Base-by-base conservation (phyloP, 2,329 filamentous ascomycete species). In the Nigrospora osmanthi region DNA sequence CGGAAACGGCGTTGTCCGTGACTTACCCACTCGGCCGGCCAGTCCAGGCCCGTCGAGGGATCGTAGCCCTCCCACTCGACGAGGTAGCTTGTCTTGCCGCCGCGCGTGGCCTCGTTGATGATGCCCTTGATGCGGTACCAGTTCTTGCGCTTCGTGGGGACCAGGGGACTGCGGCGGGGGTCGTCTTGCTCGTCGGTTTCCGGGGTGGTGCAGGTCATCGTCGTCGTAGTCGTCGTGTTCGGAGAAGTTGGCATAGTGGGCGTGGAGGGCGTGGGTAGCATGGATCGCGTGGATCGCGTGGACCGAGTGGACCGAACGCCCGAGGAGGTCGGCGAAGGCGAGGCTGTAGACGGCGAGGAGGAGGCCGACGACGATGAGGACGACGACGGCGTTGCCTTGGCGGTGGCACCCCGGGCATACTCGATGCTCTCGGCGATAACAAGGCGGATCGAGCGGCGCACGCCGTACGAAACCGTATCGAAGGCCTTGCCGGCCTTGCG, bases 121-220 rank as follows among this genome's bases (percentile, higher is more conserved):
- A 61, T 58, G 11, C 49, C 43, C 14, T 46, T 48, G 7, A 61
- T 44, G 5, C 40, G 17, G 32, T 60, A 48, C 56, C 56, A 60
- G 19, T 54, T 54, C 12, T 49, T 49, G 13, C 47, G 46, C 1
- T 36, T 32, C 0, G 49, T 38, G 7, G 46, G 40, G 19, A 50
- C 32, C 19, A 23, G 19, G 6, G 19, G 19, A 6, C 48, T 42
- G 14, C 39, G 43, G 11, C 11, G 16, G 13, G n/a, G 10, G 12
- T 19, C 37, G 3, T 28, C n/a, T 35, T 16, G 12, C 19, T 28
- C 13, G 16, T 14, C 12, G 30, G n/a, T 38, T 14, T 19, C 17
- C 17, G 30, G n/a, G 6, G 13, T 31, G 39, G 15, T 16, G 12
- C 32, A 32, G 11, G 11, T 13, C 2, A 30, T 6, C 30, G 12